phyloP scores from a whole-genome alignment of 257 asterid species.

The Solanum chilense region DNA sequence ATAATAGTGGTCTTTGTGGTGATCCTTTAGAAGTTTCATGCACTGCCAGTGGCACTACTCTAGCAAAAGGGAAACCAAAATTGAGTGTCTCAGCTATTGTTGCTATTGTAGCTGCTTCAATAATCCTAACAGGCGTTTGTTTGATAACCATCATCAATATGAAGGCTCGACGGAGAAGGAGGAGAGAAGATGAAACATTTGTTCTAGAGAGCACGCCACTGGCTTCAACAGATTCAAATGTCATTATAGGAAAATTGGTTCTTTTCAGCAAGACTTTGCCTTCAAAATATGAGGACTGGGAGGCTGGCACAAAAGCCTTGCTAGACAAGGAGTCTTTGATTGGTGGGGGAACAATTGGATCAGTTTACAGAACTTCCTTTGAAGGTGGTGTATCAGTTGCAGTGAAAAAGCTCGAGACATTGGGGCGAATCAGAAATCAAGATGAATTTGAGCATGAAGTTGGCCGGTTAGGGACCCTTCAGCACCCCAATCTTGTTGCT shows the following conservation, averaged over 20 bases:
- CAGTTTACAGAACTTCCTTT: slow-evolving; percentile 67
- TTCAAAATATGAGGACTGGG: slow-evolving; percentile 94
- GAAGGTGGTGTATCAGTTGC: slow-evolving; percentile 73
- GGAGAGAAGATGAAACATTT: slow-evolving; percentile 39
- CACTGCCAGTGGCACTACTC: slow-evolving; percentile 10
- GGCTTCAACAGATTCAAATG: slow-evolving; percentile 67
- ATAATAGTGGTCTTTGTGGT: slow-evolving; percentile 76
- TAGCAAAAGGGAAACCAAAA: slow-evolving; percentile 35
- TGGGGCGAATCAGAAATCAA: slow-evolving; percentile 74
- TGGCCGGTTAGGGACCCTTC: slow-evolving; percentile 58
- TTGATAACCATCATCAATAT: slow-evolving; percentile 57
- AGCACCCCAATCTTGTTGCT: slow-evolving; percentile 59
- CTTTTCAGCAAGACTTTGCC: slow-evolving; percentile 77
- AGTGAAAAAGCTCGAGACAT: slow-evolving; percentile 72
- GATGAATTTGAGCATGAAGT: slow-evolving; percentile 88
- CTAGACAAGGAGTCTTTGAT: slow-evolving; percentile 74
- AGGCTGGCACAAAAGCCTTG: slow-evolving; percentile 84
- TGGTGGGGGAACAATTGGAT: slow-evolving; percentile 90
- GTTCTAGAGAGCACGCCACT: slow-evolving; percentile 63
- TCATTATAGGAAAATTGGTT: slow-evolving; percentile 78
- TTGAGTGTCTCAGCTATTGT: slow-evolving; percentile 61
- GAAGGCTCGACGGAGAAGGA: slow-evolving; percentile 42
- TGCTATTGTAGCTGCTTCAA: slow-evolving; percentile 77
- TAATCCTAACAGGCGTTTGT: slow-evolving; percentile 62
- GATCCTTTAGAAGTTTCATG: slow-evolving; percentile 50